These are phyloP conservation scores for Phyllosticta ampelicida DNA, from an alignment of 2,329 filamentous ascomycete species.

Conservation along the genomic window DNA sequence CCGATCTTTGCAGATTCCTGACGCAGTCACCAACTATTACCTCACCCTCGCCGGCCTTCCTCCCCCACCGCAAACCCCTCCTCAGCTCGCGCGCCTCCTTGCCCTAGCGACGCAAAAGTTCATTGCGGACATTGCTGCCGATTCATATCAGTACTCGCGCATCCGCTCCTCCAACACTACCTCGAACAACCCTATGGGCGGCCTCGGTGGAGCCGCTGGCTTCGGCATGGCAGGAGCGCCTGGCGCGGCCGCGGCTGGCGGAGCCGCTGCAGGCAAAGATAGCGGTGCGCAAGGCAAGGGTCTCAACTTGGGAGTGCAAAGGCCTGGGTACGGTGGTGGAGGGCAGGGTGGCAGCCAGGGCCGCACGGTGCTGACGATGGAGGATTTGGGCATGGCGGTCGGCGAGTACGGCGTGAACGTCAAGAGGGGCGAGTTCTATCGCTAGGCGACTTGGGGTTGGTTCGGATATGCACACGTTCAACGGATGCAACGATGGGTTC, in stretches of 20 bases:
- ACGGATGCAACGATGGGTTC: neutral
- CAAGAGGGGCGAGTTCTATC: constrained; percentile 94
- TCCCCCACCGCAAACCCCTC: constrained; percentile 81
- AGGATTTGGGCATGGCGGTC: constrained; percentile 95
- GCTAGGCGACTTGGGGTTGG: constrained; percentile 36
- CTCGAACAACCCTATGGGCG: constrained; percentile 84
- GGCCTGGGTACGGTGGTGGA: constrained; percentile 58
- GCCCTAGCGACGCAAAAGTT: constrained; percentile 99
- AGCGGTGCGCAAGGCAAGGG: constrained; percentile 34
- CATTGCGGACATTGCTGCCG: constrained; percentile 91
- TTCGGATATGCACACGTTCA: neutral
- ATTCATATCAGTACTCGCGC: constrained; percentile 94
- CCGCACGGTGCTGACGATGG: constrained; percentile 92
- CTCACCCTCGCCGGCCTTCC: constrained; percentile 91
- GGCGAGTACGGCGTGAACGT: constrained; percentile 97
- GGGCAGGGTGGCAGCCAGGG: constrained; percentile 83
- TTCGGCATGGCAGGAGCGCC: constrained; percentile 54
- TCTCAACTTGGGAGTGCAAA: constrained; percentile 37
- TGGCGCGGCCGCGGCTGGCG: constrained; percentile 40
- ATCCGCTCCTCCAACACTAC: constrained; percentile 90
- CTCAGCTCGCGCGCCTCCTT: constrained; percentile 80
- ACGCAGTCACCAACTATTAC: constrained; percentile 96
- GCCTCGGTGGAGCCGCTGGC: constrained; percentile 63
- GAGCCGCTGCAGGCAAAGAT: constrained; percentile 40
- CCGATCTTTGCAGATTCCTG: constrained; percentile 61